These are phyloP conservation scores for Mycena kentingensis DNA, from an alignment of 768 basidiomycete genomes.

Conservation along the genomic window DNA sequence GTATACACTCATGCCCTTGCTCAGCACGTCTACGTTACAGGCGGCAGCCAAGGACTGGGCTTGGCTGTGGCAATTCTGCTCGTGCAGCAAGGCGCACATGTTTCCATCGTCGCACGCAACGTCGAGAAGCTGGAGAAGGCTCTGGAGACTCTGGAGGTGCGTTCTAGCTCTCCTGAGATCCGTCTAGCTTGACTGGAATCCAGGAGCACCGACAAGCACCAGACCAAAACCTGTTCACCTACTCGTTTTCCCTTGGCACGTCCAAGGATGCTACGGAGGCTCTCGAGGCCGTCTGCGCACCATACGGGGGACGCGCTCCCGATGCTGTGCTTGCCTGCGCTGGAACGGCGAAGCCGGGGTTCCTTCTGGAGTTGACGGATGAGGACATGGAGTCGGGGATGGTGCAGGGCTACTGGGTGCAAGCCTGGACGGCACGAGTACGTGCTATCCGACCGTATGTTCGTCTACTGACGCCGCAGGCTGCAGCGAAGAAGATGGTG, in stretches of 20 bases:
- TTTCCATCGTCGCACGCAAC: conserved; percentile 84
- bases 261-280: conserved; percentile 59
- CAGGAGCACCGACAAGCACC: conserved; percentile 57
- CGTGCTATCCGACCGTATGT: conserved; percentile 13
- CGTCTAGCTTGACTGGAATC: background rate
- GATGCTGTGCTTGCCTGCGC: conserved; percentile 83
- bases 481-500: conserved; percentile 66
- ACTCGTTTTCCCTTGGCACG: conserved; percentile 65
- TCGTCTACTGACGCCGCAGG: conserved; percentile 41
- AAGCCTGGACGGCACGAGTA: conserved; percentile 61
- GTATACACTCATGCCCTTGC: too few species aligned
- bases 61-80: conserved; percentile 71
- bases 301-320: conserved; percentile 60
- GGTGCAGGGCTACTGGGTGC: conserved; percentile 49
- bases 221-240: conserved; percentile 61
- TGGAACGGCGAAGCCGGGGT: conserved; percentile 68
- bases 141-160: background rate
- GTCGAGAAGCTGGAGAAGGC: conserved; percentile 48
- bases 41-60: conserved; percentile 82
- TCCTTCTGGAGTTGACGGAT: conserved; percentile 71
- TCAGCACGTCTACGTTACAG: conserved; percentile 88
- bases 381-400: conserved; percentile 52
- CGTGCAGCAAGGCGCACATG: conserved; percentile 69
- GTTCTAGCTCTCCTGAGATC: background rate
- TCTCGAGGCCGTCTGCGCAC: conserved; percentile 57